A percentile compares a stretch with the other conserved stretches of the same genome.
Conservation (phyloP, 495 filamentous ascomycete species). For the Endocarpon pusillum region DNA sequence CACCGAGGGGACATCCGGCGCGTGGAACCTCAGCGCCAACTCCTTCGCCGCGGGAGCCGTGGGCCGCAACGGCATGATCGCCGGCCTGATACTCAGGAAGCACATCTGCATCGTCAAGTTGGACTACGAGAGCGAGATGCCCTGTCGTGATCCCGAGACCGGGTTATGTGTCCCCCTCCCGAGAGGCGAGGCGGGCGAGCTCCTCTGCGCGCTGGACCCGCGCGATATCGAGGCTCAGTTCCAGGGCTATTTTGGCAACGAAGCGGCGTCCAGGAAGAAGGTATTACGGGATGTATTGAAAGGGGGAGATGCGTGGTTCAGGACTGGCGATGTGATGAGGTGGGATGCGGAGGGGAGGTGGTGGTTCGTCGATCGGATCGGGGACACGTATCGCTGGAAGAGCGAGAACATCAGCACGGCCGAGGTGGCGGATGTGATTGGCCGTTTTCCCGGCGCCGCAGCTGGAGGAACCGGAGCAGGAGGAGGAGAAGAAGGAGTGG, state of each 20-base stretch:
- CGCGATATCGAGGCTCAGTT: constrained; percentile 46
- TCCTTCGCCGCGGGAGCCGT: constrained; percentile 64
- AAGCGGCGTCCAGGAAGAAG: constrained; percentile 56
- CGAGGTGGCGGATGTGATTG: constrained; percentile 52
- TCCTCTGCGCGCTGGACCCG: constrained; percentile 58
- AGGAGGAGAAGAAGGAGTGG: no score
- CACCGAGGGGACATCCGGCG: constrained; percentile 59
- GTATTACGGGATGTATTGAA: constrained; percentile 59
- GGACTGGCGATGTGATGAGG: constrained; percentile 67
- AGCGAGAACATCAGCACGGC: constrained; percentile 80
- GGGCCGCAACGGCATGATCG: constrained; percentile 54
- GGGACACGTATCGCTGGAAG: constrained; percentile 94
- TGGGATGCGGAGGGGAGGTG: constrained; percentile 54
- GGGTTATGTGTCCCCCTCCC: constrained; percentile 48
- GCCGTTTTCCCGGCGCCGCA: constrained; percentile 45
- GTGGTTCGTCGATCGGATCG: constrained; percentile 81
- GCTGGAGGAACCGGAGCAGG: no score
- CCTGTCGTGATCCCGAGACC: constrained; percentile 52
- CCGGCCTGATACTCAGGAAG: constrained; percentile 32
- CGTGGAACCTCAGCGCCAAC: constrained; percentile 64
- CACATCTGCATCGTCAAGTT: constrained; percentile 46
- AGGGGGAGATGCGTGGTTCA: constrained; percentile 77
- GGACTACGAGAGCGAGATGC: constrained; percentile 54
- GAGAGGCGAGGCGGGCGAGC: constrained; percentile 56
- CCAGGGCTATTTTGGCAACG: constrained; percentile 78